A percentile compares a stretch with the other conserved stretches of the same genome.
Conservation (phyloP, 1,139 yeast species). For the Suhomyces wounanorum region DNA sequence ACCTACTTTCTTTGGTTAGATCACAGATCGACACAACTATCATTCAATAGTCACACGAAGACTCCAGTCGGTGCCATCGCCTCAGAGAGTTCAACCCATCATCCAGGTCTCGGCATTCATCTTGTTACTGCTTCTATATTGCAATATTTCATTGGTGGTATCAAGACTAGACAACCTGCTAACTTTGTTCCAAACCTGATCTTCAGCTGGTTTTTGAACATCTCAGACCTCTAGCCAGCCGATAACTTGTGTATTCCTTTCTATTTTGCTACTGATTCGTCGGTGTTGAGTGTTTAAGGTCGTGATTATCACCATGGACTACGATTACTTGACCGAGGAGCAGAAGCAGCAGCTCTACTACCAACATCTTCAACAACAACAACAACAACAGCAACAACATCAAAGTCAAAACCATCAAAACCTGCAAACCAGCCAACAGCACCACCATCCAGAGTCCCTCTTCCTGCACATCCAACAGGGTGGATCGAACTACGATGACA, state of each 20-base stretch:
- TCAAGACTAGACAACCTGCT: neutral
- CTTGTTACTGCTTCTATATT: neutral
- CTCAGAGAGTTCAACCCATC: neutral
- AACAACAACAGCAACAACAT: conserved; percentile 22
- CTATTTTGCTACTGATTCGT: neutral
- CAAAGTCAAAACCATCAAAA: conserved; percentile 17
- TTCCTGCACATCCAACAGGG: conserved; percentile 11
- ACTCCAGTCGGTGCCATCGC: neutral
- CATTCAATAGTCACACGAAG: neutral
- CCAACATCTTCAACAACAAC: conserved; percentile 25
- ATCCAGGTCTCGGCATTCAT: neutral
- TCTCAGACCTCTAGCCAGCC: neutral
- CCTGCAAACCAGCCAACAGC: conserved; percentile 9
- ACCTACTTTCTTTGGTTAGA: neutral
- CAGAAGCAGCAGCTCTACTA: conserved; percentile 38
- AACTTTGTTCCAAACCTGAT: neutral
- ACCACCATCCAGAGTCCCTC: conserved; percentile 17
- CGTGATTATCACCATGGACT: conserved; percentile 25
- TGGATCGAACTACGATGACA: conserved; percentile 24
- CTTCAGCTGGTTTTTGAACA: neutral
- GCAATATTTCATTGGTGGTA: neutral
- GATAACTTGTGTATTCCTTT: neutral
- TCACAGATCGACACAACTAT: neutral
- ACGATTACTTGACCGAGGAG: conserved; percentile 35
- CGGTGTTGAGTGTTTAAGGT: neutral